These are phyloP conservation scores for Beauveria medogensis DNA, from an alignment of 2,329 filamentous ascomycete species.

Conservation along the genomic window DNA sequence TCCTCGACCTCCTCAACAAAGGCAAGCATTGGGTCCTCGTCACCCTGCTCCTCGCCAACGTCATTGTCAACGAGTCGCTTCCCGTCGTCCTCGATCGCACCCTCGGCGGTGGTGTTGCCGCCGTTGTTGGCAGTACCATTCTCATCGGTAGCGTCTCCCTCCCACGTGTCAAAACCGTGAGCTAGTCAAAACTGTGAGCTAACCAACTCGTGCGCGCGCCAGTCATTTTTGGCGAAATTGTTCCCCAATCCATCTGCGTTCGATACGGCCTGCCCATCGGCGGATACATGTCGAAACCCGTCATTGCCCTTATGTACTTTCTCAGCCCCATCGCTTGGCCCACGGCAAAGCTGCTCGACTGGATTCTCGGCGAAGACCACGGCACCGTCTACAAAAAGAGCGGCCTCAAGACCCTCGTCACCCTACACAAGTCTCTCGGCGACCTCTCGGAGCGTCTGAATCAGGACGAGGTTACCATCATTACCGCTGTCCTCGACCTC, in stretches of 20 bases:
- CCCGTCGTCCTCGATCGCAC: conserved; percentile 93
- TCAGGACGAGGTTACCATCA: conserved; percentile 97
- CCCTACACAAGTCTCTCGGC: conserved; percentile 85
- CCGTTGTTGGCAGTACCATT: conserved; percentile 85
- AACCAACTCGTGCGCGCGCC: conserved; percentile 12
- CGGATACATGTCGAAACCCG: conserved; percentile 83
- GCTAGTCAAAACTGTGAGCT: background rate
- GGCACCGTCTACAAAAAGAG: conserved; percentile 98
- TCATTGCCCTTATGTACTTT: conserved; percentile 84
- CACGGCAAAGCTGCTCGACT: conserved; percentile 90
- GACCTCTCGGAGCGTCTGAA: conserved; percentile 83
- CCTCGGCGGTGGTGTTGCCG: conserved; percentile 87
- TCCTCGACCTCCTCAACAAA: conserved; percentile 69
- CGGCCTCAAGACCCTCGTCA: conserved; percentile 91
- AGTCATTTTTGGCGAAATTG: conserved; percentile 98
- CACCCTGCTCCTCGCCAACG: conserved; percentile 86
- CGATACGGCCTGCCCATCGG: conserved; percentile 93
- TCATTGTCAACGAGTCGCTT: conserved; percentile 94
- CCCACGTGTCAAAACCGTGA: background rate
- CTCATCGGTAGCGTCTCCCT: conserved; percentile 66
- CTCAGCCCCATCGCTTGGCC: conserved; percentile 88
- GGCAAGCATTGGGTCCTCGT: conserved; percentile 99
- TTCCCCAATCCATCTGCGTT: conserved; percentile 93
- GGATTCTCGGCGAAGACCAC: conserved; percentile 86
- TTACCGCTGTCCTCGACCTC: conserved; percentile 89